These are phyloP conservation scores for Gonapodya sp. DNA, from an alignment of 192 early-diverging fungal species.

Conservation along the genomic window DNA sequence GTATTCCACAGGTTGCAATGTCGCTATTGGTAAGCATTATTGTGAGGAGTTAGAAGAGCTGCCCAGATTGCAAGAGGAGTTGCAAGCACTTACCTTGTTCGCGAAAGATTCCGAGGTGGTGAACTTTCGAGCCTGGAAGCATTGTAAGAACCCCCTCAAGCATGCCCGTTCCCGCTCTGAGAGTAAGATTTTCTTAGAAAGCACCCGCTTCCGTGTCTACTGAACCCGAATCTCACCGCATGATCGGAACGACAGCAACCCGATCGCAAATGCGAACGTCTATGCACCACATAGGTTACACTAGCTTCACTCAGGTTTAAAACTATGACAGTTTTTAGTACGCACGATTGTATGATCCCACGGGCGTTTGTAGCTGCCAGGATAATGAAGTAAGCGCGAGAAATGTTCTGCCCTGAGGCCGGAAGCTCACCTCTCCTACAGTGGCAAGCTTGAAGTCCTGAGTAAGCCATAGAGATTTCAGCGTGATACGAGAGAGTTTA, in stretches of 20 bases:
- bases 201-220: too few relatives aligned
- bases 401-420: too few relatives aligned
- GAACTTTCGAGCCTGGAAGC: slow-evolving; percentile 58
- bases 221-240: slow-evolving; percentile 33
- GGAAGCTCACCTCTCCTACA: neutral
- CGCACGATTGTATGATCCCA: slow-evolving; percentile 25
- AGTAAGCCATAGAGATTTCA: neutral
- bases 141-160: slow-evolving; percentile 38
- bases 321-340: neutral
- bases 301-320: neutral
- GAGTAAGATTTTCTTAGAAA: slow-evolving; percentile 15
- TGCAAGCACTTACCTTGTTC: slow-evolving; percentile 52
- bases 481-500: slow-evolving; percentile 16
- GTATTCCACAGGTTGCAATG: slow-evolving; percentile 82
- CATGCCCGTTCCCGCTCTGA: slow-evolving; percentile 6
- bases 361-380: slow-evolving; percentile 32
- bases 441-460: neutral
- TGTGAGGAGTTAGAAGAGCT: neutral
- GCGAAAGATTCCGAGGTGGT: slow-evolving; percentile 71
- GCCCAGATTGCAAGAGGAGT: neutral
- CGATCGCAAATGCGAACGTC: slow-evolving; percentile 22
- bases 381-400: neutral
- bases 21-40: slow-evolving; percentile 26
- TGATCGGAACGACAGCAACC: slow-evolving; percentile 51
- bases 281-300: slow-evolving; percentile 1